These are phyloP conservation scores for Hydnomerulius pinastri DNA, from an alignment of 768 basidiomycete species.

Conservation along the genomic window DNA sequence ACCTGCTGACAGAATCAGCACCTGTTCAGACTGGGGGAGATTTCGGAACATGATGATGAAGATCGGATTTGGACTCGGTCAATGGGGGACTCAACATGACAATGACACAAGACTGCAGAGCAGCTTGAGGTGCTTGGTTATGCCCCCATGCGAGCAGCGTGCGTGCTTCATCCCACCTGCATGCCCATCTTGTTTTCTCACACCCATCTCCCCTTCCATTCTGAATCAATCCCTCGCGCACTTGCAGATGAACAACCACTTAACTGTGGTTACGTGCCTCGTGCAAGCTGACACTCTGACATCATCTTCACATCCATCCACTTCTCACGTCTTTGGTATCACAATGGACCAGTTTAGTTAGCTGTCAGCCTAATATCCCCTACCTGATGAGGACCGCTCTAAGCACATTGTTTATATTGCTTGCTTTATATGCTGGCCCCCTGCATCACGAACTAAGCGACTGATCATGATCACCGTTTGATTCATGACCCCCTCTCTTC, in stretches of 20 bases:
- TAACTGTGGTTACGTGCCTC: constrained; percentile 80
- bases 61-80: constrained; percentile 54
- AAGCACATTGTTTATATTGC: constrained; percentile 45
- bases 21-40: constrained; percentile 30
- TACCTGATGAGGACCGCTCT: constrained; percentile 25
- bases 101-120: constrained; percentile 68
- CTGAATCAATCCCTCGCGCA: constrained; percentile 54
- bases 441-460: constrained; percentile 35
- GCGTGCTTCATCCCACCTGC: constrained; percentile 55
- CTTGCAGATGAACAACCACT: constrained; percentile 80
- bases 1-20: constrained; percentile 19
- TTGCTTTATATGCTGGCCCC: constrained; percentile 39
- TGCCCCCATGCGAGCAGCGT: constrained; percentile 49
- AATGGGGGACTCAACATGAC: constrained; percentile 57
- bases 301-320: constrained; percentile 43
- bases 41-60: constrained; percentile 41
- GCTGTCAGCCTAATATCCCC: constrained; percentile 18
- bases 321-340: constrained; percentile 21
- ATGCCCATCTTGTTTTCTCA: constrained; percentile 50
- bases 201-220: constrained; percentile 46
- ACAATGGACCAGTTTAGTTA: constrained; percentile 25
- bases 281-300: constrained; percentile 76
- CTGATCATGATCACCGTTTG: constrained; percentile 53
- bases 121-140: constrained; percentile 56
- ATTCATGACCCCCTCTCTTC: constrained; percentile 24